Percentiles rank a stretch among this genome's conserved stretches.
phyloP scores from a whole-genome alignment of 2,329 filamentous ascomycete species.

The Ophiognomonia clavigignenti-juglandacearum region DNA sequence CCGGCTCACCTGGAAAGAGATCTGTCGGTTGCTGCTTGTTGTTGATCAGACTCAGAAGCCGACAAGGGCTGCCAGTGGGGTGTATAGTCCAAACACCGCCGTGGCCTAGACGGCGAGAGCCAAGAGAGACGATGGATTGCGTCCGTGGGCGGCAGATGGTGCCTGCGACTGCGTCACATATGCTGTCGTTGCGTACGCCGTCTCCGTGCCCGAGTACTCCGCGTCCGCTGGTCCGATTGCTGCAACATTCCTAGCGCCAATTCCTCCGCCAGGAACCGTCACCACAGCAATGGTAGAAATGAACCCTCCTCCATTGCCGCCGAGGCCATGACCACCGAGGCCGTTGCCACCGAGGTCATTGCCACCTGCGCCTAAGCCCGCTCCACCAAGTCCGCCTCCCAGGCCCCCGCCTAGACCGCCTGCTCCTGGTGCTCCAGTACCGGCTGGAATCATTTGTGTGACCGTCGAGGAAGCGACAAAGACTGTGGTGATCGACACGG shows the following conservation, averaged over 20 bases:
- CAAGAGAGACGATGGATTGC: constrained; percentile 11
- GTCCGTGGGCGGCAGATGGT: constrained; percentile 8
- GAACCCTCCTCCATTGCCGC: constrained; percentile 9
- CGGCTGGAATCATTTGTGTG: neutral
- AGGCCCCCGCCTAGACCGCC: constrained; percentile 1
- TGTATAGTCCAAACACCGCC: constrained; percentile 15
- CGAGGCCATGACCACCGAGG: neutral
- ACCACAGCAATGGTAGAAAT: constrained; percentile 15
- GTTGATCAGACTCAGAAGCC: constrained; percentile 12
- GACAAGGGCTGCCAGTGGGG: constrained; percentile 8
- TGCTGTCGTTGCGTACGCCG: constrained; percentile 10
- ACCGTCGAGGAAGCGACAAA: constrained; percentile 1
- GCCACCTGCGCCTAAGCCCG: neutral
- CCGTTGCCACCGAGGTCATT: constrained; percentile 3
- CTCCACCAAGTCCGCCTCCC: neutral
- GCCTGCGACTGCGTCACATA: constrained; percentile 12
- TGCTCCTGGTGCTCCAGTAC: neutral
- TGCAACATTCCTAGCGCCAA: constrained; percentile 13
- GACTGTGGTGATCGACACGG: constrained; percentile 4
- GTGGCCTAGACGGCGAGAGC: constrained; percentile 16
- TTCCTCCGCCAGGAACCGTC: constrained; percentile 11
- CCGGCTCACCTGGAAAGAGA: no score
- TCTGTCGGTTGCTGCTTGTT: neutral
- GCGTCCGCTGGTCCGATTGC: constrained; percentile 3
- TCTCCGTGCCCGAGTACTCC: constrained; percentile 2